Evolutionary conservation across 108 stramenopile species (phyloP).

Genomic region (Ochromonas danica): DNA sequence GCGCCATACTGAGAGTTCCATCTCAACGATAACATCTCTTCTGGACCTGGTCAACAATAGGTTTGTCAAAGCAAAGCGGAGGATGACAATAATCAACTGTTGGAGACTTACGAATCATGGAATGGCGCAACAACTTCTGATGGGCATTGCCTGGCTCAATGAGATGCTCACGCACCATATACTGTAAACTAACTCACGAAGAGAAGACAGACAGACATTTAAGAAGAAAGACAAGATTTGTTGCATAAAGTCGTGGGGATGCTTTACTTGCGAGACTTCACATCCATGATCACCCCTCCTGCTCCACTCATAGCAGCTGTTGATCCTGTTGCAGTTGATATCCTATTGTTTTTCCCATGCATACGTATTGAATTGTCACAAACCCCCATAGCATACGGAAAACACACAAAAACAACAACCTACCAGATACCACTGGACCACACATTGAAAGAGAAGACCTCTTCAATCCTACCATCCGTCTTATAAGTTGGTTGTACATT

Average conservation of each 20-base stretch:
- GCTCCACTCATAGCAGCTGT: constrained; percentile 83
- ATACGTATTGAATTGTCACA: background rate
- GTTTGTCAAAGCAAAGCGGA: too few relatives aligned
- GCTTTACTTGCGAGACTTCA: constrained; percentile 51
- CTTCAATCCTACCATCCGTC: background rate
- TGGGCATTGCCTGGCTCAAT: constrained; percentile 67
- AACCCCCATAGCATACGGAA: too few relatives aligned
- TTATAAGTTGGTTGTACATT: constrained; percentile 29
- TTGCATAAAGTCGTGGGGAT: background rate
- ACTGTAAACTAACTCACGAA: constrained; percentile 62
- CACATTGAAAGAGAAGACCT: constrained; percentile 74
- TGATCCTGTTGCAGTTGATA: constrained; percentile 76
- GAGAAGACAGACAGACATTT: background rate
- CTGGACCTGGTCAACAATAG: too few relatives aligned
- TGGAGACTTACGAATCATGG: constrained; percentile 57
- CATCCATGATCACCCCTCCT: constrained; percentile 75
- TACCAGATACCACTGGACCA: constrained; percentile 78
- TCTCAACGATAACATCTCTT: constrained; percentile 75
- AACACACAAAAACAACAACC: too few relatives aligned
- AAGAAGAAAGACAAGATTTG: background rate
- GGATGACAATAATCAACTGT: too few relatives aligned
- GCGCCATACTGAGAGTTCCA: constrained; percentile 88
- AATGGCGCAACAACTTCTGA: constrained; percentile 61
- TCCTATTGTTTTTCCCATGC: constrained; percentile 35
- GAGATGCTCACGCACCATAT: constrained; percentile 86